These are phyloP conservation scores for Paramecium sexaurelia DNA, from an alignment of 73 alveolate genomes.

Conservation along the genomic window DNA sequence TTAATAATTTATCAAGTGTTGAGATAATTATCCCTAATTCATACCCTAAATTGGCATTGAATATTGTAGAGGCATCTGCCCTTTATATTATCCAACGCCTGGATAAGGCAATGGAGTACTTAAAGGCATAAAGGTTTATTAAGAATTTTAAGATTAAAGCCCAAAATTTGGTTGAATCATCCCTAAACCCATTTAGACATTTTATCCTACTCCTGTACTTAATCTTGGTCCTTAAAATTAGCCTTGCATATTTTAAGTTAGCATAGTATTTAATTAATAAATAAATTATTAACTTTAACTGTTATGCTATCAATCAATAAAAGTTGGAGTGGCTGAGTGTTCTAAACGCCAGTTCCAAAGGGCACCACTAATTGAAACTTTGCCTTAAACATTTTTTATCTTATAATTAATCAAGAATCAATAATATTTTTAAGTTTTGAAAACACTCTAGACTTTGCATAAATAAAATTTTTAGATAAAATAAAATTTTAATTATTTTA, in stretches of 20 bases:
- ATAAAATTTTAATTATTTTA: background rate
- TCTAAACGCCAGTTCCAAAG: slow-evolving; percentile 73
- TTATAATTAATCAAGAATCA: background rate
- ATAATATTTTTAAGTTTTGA: background rate
- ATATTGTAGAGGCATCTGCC: background rate
- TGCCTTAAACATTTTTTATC: slow-evolving; percentile 59
- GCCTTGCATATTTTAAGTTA: background rate
- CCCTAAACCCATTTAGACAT: background rate
- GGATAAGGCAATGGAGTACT: background rate
- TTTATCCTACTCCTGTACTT: background rate
- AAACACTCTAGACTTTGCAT: background rate
- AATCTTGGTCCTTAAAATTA: background rate
- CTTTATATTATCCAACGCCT: background rate
- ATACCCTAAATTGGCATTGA: background rate
- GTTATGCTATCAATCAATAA: background rate
- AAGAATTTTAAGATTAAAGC: background rate
- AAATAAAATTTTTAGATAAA: no score
- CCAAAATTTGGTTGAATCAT: background rate
- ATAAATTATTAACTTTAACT: background rate
- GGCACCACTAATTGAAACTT: slow-evolving; percentile 75
- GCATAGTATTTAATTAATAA: background rate
- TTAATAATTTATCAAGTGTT: background rate
- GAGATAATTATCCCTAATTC: background rate
- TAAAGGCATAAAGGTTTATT: background rate
- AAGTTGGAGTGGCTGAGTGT: slow-evolving; percentile 71